Evolutionary conservation across 148 eudicot species (phyloP).

Genomic region (Agrostemma githago): DNA sequence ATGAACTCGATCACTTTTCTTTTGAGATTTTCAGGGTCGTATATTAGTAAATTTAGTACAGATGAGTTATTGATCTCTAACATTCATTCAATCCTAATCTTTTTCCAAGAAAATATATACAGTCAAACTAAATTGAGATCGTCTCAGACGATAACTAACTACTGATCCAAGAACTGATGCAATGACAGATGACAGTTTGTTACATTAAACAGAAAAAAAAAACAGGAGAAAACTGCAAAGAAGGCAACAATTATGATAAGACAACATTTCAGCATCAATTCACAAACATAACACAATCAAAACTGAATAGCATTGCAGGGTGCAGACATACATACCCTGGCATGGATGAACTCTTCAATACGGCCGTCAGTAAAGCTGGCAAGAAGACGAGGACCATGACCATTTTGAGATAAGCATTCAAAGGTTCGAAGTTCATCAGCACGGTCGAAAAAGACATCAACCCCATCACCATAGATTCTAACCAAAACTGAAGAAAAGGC

Average conservation of each 20-base stretch:
- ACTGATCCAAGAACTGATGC: no score
- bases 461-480: constrained; percentile 86
- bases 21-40: not conserved
- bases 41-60: not conserved
- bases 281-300: no score
- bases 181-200: no score
- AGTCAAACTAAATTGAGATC: no score
- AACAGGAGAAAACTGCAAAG: no score
- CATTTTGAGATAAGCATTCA: constrained; percentile 57
- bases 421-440: constrained; percentile 78
- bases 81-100: no score
- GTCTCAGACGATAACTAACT: no score
- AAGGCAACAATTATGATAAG: no score
- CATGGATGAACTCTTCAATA: constrained; percentile 92
- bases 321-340: constrained; percentile 47
- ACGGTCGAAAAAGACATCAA: constrained; percentile 71
- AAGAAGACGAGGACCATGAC: constrained; percentile 80
- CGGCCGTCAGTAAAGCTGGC: constrained; percentile 66
- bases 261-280: no score
- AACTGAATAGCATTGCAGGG: not conserved
- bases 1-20: not conserved
- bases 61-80: not conserved
- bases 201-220: no score
- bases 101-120: no score
- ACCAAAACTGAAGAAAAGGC: no score